These are phyloP conservation scores for Penicillium sp. DNA, from an alignment of 2,329 filamentous ascomycete species.

Conservation along the genomic window DNA sequence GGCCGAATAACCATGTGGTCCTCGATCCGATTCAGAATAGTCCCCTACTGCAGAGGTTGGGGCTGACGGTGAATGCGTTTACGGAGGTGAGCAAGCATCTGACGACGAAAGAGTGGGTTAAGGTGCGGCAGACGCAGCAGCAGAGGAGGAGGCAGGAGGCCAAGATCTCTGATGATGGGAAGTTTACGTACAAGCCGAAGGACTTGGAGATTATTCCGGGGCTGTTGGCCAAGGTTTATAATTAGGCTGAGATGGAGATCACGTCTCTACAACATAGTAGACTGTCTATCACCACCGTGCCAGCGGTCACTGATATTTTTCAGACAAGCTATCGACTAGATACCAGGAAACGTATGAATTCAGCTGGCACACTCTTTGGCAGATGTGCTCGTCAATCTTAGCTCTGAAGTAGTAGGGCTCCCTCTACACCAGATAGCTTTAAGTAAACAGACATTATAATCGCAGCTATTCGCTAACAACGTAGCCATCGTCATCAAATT, in stretches of 20 bases:
- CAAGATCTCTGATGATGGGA: conserved; percentile 43
- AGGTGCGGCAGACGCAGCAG: conserved; percentile 48
- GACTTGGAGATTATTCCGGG: conserved; percentile 51
- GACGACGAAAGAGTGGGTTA: conserved; percentile 49
- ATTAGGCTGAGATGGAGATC: conserved; percentile 21
- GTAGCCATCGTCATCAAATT: no score
- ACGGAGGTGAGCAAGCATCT: conserved; percentile 48
- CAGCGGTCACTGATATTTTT: no score
- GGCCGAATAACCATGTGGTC: conserved; percentile 51
- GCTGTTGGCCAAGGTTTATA: conserved; percentile 47
- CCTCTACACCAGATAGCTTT: no score
- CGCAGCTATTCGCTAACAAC: no score
- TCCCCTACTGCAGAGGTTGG: conserved; percentile 42
- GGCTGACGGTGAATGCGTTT: conserved; percentile 44
- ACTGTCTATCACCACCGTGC: no score
- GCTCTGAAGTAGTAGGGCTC: no score
- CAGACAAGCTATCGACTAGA: no score
- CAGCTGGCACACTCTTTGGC: no score
- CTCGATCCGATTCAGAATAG: conserved; percentile 46
- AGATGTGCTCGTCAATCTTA: no score
- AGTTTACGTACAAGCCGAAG: conserved; percentile 41
- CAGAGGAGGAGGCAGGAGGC: conserved; percentile 42
- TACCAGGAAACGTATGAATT: no score
- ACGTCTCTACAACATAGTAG: no score
- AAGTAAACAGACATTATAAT: no score